Evolutionary conservation across 495 filamentous ascomycete species (phyloP), one percentile per base, ranked within the genome.

Genomic region (Ramalina intermedia): DNA sequence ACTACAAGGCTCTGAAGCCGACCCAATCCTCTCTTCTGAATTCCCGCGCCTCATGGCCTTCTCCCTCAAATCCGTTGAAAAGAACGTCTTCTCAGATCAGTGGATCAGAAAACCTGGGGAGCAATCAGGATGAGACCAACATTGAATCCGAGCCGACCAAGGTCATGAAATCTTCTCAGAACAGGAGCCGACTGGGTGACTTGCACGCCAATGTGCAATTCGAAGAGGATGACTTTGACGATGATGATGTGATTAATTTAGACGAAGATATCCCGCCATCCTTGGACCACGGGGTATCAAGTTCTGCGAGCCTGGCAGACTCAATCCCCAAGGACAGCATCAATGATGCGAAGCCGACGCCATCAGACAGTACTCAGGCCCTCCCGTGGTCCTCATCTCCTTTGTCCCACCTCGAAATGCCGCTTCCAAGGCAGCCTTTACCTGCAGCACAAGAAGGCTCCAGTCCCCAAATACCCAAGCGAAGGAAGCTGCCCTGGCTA

Each of bases 401-500:
- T 11, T n/a, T 51, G n/a, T 18, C 56, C 21, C 60, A 60, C 26
- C 48, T 55, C 47, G 53, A 47, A 17, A 45, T 49, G 17, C 48
- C 43, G 11, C 33, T 40, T 3, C 35, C 50, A 12, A 37, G 37
- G 24, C 39, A 43, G 26, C 35, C 33, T 6, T 43, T 55, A 23
- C 24, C 51, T 12, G 40, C 17, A 3, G 52, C 49, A n/a, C 49
- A 53, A 41, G 43, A 49, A 18, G 44, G 37, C 16, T 37, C 72
- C 43, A 64, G 63, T 47, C 71, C 20, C 52, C 59, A 66, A 41
- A 60, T 56, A 41, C 55, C 60, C 18, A 78, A 75, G 52, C 68
- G 73, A 18, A 71, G 76, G 41, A 75, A 62, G 1, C 49, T 82
- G 14, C 78, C 79, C 14, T 82, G 78, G 78, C 49, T 62, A 11